A percentile compares a stretch with the other conserved stretches of the same genome.
phyloP scores from a whole-genome alignment of 495 filamentous ascomycete species.

The Aspergillus incahuasiensis region DNA sequence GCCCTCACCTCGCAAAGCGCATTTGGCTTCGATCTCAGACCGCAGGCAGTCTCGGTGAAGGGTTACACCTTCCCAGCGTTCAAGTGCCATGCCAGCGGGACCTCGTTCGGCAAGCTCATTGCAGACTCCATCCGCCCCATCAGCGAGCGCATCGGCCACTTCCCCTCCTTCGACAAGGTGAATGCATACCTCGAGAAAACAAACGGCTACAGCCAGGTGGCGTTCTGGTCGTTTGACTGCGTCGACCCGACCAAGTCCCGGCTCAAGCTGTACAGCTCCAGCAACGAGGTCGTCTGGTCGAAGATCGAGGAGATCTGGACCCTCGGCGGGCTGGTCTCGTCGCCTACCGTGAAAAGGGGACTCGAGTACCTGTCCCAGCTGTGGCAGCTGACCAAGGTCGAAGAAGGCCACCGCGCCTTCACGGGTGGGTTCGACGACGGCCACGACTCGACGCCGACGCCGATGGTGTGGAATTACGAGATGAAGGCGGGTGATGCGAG shows the following conservation, averaged over 20 bases:
- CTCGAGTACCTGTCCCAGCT: not conserved
- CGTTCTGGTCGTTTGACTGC: slow-evolving; percentile 18
- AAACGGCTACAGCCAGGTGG: not conserved
- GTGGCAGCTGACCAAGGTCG: not conserved
- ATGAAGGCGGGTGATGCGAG: not conserved
- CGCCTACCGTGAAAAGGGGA: not conserved
- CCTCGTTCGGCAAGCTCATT: not conserved
- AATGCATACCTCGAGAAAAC: not conserved
- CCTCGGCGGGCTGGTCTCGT: slow-evolving; percentile 8
- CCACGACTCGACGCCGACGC: not conserved
- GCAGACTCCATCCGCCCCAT: not conserved
- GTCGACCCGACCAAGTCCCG: slow-evolving; percentile 1
- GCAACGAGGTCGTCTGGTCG: slow-evolving; percentile 9
- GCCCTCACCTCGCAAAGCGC: not conserved
- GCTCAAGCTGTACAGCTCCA: slow-evolving; percentile 17
- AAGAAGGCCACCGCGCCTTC: not conserved
- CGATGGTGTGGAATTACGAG: not conserved
- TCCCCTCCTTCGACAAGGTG: not conserved
- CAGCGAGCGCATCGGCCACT: not conserved
- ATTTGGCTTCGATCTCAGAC: slow-evolving; percentile 19
- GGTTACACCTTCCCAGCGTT: slow-evolving; percentile 13
- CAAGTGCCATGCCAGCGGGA: not conserved
- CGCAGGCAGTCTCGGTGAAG: slow-evolving; percentile 10
- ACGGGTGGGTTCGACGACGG: not conserved
- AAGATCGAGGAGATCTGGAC: slow-evolving; percentile 19